Evolutionary conservation across 768 basidiomycete genomes (phyloP).

Genomic region (Gloeopeniophorella convolvens): DNA sequence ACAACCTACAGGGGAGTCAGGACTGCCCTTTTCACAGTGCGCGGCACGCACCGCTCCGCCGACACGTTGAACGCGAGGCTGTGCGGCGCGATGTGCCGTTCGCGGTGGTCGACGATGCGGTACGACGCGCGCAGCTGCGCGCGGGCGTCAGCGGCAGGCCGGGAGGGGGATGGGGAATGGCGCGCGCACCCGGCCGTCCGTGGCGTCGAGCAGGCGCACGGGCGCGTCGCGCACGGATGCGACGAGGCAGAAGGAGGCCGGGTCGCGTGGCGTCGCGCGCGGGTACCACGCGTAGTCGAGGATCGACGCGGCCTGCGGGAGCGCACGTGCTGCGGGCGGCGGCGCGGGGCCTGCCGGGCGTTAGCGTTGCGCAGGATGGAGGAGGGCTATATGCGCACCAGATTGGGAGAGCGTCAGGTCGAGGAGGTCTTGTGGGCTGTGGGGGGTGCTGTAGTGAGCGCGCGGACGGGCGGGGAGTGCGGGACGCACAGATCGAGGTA

Average conservation of each 20-base stretch:
- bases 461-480: too few species aligned
- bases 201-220: constrained; percentile 77
- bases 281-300: constrained; percentile 87
- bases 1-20: constrained; percentile 44
- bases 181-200: constrained; percentile 58
- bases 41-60: constrained; percentile 50
- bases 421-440: constrained; percentile 4
- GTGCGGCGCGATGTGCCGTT: constrained; percentile 84
- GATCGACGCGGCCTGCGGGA: constrained; percentile 61
- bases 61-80: constrained; percentile 70
- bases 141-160: too few species aligned
- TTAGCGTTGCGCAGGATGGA: background rate
- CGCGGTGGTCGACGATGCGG: constrained; percentile 87
- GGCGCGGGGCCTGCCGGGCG: background rate
- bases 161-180: too few species aligned
- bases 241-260: constrained; percentile 74
- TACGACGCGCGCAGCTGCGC: constrained; percentile 84
- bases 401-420: constrained; percentile 6
- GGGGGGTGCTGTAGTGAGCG: too few species aligned
- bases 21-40: background rate
- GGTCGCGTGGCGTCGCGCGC: constrained; percentile 49
- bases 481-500: constrained; percentile 42
- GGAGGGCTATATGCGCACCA: background rate
- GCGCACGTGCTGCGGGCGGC: constrained; percentile 2
- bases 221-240: constrained; percentile 82